Percentiles rank a stretch among this genome's conserved stretches.
phyloP scores from a whole-genome alignment of 2,329 filamentous ascomycete species.

The Paraconiothyrium sp. region DNA sequence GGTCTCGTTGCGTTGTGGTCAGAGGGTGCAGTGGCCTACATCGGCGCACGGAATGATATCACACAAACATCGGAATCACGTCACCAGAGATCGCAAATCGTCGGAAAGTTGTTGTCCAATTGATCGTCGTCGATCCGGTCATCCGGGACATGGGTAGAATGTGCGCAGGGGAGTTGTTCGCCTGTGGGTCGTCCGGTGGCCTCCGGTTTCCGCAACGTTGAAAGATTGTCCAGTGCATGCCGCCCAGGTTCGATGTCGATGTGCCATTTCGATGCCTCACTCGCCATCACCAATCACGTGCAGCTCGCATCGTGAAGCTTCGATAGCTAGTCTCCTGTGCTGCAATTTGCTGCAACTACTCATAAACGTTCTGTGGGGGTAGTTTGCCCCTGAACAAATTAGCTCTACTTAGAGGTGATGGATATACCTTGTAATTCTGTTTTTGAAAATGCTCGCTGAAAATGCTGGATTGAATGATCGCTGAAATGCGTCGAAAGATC shows the following conservation, averaged over 20 bases:
- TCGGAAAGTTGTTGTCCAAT: background rate
- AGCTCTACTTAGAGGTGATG: constrained; percentile 7
- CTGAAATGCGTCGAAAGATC: constrained; percentile 1
- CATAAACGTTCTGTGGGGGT: constrained; percentile 10
- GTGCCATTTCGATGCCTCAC: background rate
- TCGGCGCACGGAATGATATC: background rate
- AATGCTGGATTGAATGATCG: background rate
- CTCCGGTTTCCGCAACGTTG: background rate
- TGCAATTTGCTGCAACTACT: constrained; percentile 13
- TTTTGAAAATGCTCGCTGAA: background rate
- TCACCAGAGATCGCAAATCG: background rate
- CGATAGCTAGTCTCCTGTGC: constrained; percentile 2
- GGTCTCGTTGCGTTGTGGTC: constrained; percentile 2
- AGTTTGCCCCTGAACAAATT: constrained; percentile 10
- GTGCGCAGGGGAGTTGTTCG: background rate
- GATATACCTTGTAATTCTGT: background rate
- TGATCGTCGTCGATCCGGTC: background rate
- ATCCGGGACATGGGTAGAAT: background rate
- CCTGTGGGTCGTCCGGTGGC: background rate
- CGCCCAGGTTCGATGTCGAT: background rate
- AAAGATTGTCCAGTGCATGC: background rate
- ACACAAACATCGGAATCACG: background rate
- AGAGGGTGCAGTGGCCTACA: background rate
- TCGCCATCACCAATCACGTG: constrained; percentile 13
- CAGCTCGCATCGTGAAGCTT: background rate